Conservation (phyloP, 192 early-diverging fungal species). For the Backusella mclennaniae region DNA sequence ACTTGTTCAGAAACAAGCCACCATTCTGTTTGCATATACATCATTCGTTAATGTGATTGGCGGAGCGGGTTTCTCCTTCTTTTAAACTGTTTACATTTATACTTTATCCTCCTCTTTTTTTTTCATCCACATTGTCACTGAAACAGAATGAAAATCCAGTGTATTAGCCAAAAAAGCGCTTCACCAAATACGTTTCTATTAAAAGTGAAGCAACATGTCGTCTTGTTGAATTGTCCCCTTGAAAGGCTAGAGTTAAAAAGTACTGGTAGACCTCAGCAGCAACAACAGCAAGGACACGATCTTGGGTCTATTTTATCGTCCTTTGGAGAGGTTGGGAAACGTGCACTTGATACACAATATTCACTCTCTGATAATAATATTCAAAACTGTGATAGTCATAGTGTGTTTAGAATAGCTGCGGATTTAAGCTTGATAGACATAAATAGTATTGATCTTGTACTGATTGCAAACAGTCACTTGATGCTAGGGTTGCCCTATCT, state of each 20-base stretch:
- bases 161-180: slow-evolving; percentile 13
- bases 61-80: neutral
- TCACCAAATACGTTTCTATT: slow-evolving; percentile 24
- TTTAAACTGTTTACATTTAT: too few species aligned
- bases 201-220: slow-evolving; percentile 21
- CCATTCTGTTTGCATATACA: neutral
- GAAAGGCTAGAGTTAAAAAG: slow-evolving; percentile 4
- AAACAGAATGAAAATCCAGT: slow-evolving; percentile 29
- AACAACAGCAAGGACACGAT: neutral
- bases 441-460: slow-evolving; percentile 68
- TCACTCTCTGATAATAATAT: neutral
- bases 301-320: neutral
- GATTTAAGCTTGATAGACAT: slow-evolving; percentile 61
- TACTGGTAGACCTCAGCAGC: neutral
- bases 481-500: slow-evolving; percentile 79
- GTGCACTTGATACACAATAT: slow-evolving; percentile 10
- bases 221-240: slow-evolving; percentile 35
- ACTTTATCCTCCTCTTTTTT: neutral
- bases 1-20: neutral
- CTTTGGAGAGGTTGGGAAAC: slow-evolving; percentile 16
- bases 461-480: slow-evolving; percentile 74
- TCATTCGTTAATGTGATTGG: neutral
- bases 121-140: neutral
- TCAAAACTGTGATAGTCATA: slow-evolving; percentile 11
- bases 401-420: slow-evolving; percentile 34